Conservation (phyloP, 2,329 filamentous ascomycete genomes). For the Diaporthe batatas region DNA sequence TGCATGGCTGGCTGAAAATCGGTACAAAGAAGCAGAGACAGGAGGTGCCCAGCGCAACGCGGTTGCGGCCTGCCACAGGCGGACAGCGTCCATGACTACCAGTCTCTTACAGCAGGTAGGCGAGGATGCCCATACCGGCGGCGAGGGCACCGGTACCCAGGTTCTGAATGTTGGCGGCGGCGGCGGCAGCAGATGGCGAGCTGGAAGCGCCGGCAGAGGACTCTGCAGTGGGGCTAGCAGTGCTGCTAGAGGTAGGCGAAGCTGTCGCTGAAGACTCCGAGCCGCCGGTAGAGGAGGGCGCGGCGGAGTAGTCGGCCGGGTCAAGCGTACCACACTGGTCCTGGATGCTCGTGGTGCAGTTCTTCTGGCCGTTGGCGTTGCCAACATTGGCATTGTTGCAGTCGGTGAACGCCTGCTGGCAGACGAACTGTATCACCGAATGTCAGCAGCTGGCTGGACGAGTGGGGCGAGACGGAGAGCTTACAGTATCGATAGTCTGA, state of each 20-base stretch:
- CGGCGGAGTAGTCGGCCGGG: conserved; percentile 49
- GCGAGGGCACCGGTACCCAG: conserved; percentile 62
- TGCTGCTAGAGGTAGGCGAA: conserved; percentile 33
- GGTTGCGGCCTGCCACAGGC: conserved; percentile 24
- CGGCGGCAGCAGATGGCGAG: conserved; percentile 45
- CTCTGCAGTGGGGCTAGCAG: conserved; percentile 37
- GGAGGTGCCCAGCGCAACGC: conserved; percentile 35
- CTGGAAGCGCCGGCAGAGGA: conserved; percentile 44
- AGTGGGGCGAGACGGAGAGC: conserved; percentile 37
- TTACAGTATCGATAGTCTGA: conserved; percentile 63
- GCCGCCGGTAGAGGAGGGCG: conserved; percentile 43
- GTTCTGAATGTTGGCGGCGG: conserved; percentile 50
- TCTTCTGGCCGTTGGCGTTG: conserved; percentile 58
- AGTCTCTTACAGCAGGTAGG: conserved; percentile 61
- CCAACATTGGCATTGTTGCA: conserved; percentile 61
- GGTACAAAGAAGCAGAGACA: conserved; percentile 43
- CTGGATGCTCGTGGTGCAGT: conserved; percentile 63
- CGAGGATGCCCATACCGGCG: conserved; percentile 65
- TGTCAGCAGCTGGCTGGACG: conserved; percentile 41
- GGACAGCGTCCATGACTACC: conserved; percentile 16
- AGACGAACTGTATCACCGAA: conserved; percentile 59
- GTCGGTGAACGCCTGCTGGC: conserved; percentile 60
- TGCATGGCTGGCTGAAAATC: conserved; percentile 40
- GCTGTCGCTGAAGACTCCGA: conserved; percentile 40
- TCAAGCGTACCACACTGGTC: conserved; percentile 62